Evolutionary conservation across 2,329 filamentous ascomycete genomes (phyloP), one percentile per base, ranked within the genome.

Genomic region (Colletotrichum gigasporum): DNA sequence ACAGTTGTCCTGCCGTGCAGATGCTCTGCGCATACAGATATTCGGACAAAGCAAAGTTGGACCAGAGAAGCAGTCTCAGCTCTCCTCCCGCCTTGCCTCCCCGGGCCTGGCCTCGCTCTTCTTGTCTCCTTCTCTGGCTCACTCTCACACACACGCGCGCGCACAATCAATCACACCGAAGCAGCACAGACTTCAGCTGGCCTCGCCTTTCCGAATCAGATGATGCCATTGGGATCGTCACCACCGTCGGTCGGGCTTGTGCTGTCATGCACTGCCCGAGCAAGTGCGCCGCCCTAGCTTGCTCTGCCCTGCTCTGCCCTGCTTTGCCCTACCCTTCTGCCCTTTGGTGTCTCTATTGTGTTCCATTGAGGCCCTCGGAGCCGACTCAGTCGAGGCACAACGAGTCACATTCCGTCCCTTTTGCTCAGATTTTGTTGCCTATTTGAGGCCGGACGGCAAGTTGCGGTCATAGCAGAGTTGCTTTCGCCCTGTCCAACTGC

Each of bases 151-250:
- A 30, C 35, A 42, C 37, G n/a, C 26, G 32, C 37, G 12, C 39
- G 9, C 18, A 22, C 39, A 22, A 16, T 22, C 47, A 51, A 35
- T 24, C 18, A 41, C 28, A 37, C 30, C 35, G 22, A 50, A 24
- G 44, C 37, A 39, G 35, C 54, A 39, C 60, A 59, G 53, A 51
- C 44, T 55, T 51, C 34, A 63, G 60, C 44, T 45, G 44, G 24
- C 37, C 22, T 59, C 45, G 44, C 37, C 42, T 63, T 9, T 39
- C 28, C 54, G 44, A 22, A 22, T 52, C 45, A 63, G 37, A 45
- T 37, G 54, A 37, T 63, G 54, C 60, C 54, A 42, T 52, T 42
- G 30, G 22, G 30, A 58, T 63, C 53, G 44, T 58, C 54, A 14
- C 16, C 30, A 24, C 57, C 32, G 32, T 26, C n/a, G n/a, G n/a